Evolutionary conservation across 2,329 filamentous ascomycete species (phyloP).

Genomic region (Pseudogymnoascus sp.): DNA sequence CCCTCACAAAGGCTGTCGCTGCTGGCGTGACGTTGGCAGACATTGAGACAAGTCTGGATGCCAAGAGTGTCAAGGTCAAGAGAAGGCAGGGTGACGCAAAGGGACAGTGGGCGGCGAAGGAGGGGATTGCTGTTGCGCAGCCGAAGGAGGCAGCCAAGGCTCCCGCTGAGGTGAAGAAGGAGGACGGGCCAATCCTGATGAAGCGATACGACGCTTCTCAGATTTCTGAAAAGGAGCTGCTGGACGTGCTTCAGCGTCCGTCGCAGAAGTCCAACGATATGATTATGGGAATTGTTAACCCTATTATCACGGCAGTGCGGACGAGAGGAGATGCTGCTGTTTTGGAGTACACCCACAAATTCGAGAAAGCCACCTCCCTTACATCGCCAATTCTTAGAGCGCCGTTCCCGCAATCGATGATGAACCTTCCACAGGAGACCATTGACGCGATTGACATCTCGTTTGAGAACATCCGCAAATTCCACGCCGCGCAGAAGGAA

Average conservation of each 20-base stretch:
- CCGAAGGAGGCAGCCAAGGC: conserved; percentile 39
- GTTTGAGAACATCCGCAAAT: conserved; percentile 88
- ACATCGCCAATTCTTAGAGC: conserved; percentile 84
- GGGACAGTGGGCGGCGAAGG: conserved; percentile 81
- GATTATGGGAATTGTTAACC: conserved; percentile 83
- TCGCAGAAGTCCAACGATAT: conserved; percentile 92
- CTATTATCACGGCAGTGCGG: conserved; percentile 85
- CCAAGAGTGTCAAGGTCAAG: conserved; percentile 93
- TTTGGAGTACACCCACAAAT: conserved; percentile 92
- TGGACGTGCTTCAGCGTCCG: conserved; percentile 72
- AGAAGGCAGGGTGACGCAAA: conserved; percentile 90
- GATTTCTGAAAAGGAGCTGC: conserved; percentile 57
- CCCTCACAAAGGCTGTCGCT: conserved; percentile 78
- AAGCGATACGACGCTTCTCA: conserved; percentile 64
- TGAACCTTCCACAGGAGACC: conserved; percentile 78
- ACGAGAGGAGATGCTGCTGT: conserved; percentile 79
- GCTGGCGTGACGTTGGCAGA: conserved; percentile 81
- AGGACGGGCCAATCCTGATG: conserved; percentile 64
- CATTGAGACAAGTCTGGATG: conserved; percentile 85
- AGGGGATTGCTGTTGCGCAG: conserved; percentile 47
- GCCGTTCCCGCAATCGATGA: conserved; percentile 77
- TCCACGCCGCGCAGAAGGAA: conserved; percentile 87
- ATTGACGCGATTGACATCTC: conserved; percentile 88
- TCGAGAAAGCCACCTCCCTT: conserved; percentile 89
- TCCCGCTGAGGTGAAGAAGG: conserved; percentile 42